Evolutionary conservation across 768 basidiomycete species (phyloP).

Genomic region (Kwoniella dejecticola): DNA sequence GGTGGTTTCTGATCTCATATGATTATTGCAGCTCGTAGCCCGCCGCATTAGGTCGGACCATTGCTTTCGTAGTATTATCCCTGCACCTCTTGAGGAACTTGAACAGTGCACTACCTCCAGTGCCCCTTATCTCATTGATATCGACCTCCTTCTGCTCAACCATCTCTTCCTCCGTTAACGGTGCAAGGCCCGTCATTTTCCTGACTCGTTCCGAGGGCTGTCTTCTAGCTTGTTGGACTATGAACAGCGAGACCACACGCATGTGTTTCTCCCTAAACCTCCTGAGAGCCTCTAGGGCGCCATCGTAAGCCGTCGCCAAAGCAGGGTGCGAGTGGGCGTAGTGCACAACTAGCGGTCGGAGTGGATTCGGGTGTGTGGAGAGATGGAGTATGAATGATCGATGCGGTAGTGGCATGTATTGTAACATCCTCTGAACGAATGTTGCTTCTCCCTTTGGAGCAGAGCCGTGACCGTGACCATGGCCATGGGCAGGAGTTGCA

Average conservation of each 20-base stretch:
- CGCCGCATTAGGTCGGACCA: conserved; percentile 39
- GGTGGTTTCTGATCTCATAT: no score
- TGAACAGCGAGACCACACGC: conserved; percentile 80
- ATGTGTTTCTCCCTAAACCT: conserved; percentile 84
- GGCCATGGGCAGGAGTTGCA: neutral
- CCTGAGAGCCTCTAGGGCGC: conserved; percentile 75
- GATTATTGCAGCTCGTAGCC: conserved; percentile 37
- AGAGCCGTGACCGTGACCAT: conserved; percentile 11
- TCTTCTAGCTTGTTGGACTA: conserved; percentile 76
- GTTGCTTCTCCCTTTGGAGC: conserved; percentile 46
- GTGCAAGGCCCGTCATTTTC: conserved; percentile 32
- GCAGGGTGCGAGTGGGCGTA: conserved; percentile 39
- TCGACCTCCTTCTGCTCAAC: conserved; percentile 8
- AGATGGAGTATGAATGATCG: conserved; percentile 70
- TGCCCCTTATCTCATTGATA: conserved; percentile 68
- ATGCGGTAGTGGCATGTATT: conserved; percentile 93
- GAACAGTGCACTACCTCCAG: conserved; percentile 84
- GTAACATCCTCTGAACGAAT: conserved; percentile 84
- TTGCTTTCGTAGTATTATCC: conserved; percentile 70
- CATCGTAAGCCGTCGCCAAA: conserved; percentile 66
- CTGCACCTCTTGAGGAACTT: conserved; percentile 82
- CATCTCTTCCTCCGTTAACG: conserved; percentile 21
- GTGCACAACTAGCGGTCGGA: conserved; percentile 63
- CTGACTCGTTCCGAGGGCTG: conserved; percentile 47
- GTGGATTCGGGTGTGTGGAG: conserved; percentile 67